Evolutionary conservation across 1,139 yeast genomes (phyloP).

Genomic region (Oligophagozyma castellii): DNA sequence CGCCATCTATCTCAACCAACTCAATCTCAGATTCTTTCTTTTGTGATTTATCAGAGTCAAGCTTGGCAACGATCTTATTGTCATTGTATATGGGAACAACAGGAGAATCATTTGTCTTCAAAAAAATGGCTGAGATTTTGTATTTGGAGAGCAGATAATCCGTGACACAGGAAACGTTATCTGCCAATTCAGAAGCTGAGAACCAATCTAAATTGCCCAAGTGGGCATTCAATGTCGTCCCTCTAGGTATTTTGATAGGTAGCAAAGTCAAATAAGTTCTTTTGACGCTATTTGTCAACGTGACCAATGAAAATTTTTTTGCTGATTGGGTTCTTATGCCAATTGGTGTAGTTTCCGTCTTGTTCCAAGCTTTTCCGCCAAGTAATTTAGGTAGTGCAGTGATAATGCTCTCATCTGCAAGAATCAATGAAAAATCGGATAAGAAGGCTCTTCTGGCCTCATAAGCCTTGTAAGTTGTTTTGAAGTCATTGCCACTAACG

Average conservation of each 20-base stretch:
- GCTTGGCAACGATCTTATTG: conserved; percentile 41
- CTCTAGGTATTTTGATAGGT: conserved; percentile 58
- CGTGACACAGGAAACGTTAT: conserved; percentile 47
- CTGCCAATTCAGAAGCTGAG: conserved; percentile 29
- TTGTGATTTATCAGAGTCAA: conserved; percentile 22
- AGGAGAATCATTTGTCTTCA: conserved; percentile 65
- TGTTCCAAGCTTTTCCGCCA: conserved; percentile 77
- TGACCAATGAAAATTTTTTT: conserved; percentile 35
- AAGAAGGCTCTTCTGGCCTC: conserved; percentile 59
- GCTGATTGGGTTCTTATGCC: conserved; percentile 35
- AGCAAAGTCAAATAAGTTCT: conserved; percentile 44
- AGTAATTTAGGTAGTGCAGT: conserved; percentile 69
- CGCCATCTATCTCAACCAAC: conserved; percentile 28
- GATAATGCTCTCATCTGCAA: conserved; percentile 72
- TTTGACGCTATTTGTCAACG: conserved; percentile 45
- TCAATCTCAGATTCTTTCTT: conserved; percentile 23
- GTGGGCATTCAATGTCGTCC: conserved; percentile 51
- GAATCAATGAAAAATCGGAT: conserved; percentile 52
- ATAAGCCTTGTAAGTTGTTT: conserved; percentile 52
- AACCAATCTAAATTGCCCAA: conserved; percentile 45
- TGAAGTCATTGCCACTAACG: conserved; percentile 42
- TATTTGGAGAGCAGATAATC: conserved; percentile 34
- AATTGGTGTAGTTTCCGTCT: conserved; percentile 52
- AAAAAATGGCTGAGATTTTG: conserved; percentile 45
- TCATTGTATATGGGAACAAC: conserved; percentile 70